Evolutionary conservation across 768 basidiomycete species (phyloP).

Genomic region (Amanita rubescens): DNA sequence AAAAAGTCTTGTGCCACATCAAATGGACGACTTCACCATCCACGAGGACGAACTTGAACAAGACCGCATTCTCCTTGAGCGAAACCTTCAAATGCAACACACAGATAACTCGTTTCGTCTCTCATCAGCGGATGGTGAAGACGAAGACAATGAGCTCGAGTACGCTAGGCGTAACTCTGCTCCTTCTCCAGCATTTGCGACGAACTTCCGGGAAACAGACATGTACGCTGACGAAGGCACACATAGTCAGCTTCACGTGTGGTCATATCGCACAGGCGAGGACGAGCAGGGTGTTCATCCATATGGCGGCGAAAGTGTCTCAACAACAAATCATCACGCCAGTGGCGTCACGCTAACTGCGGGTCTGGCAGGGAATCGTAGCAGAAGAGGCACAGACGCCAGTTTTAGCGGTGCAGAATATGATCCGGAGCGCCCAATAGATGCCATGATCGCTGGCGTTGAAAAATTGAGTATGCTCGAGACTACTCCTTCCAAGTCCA

Average conservation of each 20-base stretch:
- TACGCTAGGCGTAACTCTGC: conserved; percentile 63
- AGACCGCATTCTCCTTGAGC: conserved; percentile 70
- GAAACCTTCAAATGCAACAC: conserved; percentile 52
- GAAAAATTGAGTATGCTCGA: conserved; percentile 53
- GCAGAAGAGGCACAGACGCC: conserved; percentile 34
- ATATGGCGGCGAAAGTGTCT: conserved; percentile 63
- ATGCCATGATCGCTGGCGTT: conserved; percentile 62
- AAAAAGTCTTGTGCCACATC: background rate
- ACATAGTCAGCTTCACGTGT: conserved; percentile 40
- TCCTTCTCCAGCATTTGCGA: conserved; percentile 49
- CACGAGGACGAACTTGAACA: conserved; percentile 67
- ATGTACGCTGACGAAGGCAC: conserved; percentile 39
- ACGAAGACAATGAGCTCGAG: conserved; percentile 36
- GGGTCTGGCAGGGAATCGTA: conserved; percentile 59
- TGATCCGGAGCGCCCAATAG: conserved; percentile 75
- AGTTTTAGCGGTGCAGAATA: conserved; percentile 75
- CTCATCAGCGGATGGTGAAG: conserved; percentile 38
- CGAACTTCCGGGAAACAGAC: conserved; percentile 49
- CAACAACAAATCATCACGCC: conserved; percentile 86
- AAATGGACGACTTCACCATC: conserved; percentile 7
- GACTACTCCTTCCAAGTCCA: conserved; percentile 35
- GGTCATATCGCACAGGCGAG: conserved; percentile 51
- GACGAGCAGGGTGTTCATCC: conserved; percentile 58
- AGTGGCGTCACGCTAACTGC: conserved; percentile 82
- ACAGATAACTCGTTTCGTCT: conserved; percentile 67